Evolutionary conservation across 805 yeast species (phyloP), one percentile per base, ranked within the genome.

Genomic region (Kuraishia piskuri): DNA sequence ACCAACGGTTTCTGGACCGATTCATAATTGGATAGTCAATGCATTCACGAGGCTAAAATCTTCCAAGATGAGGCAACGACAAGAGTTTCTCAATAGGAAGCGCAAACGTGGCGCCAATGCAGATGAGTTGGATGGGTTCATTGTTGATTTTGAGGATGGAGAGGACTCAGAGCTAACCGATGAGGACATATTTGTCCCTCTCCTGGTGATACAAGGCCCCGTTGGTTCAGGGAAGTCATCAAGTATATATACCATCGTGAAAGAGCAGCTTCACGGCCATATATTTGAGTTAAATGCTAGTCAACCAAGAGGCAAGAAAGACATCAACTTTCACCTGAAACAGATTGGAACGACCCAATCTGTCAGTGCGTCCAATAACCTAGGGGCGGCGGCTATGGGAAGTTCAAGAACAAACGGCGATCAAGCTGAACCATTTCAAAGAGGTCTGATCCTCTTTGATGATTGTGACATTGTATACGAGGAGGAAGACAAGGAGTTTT

Each of bases 291-390:
- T 91, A 25, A 89, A 88, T 64, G 73, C 90, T 0, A 80, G 90
- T n/a, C 84, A 81, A 59, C 71, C 80, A 31, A 73, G 98, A 62
- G 79, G 90, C 1, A 80, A 85, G 50, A 86, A 82, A 63, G 92
- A 88, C 56, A 76, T 92, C 14, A 70, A 75, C 51, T 78, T 81
- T 23, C 79, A 73, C 25, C 72, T 92, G 44, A 83, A 78, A 50
- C 97, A 95, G 61, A 78, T 90, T 52, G 83, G 92, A 53, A 91
- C 96, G 3, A 86, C 96, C 0, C 90, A 89, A 55, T 71, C 86
- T 49, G 91, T 92, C 1, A 88, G 85, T 57, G n/a, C n/a, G 40
- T 31, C 40, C n/a, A n/a, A n/a, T n/a, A n/a, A 10, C 3, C n/a
- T 31, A n/a, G 40, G 9, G 40, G 8, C 14, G 14, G 17, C 40